Evolutionary conservation across 2,329 filamentous ascomycete species (phyloP), one percentile per base, ranked within the genome.

Genomic region (Mollisia scopiformis): DNA sequence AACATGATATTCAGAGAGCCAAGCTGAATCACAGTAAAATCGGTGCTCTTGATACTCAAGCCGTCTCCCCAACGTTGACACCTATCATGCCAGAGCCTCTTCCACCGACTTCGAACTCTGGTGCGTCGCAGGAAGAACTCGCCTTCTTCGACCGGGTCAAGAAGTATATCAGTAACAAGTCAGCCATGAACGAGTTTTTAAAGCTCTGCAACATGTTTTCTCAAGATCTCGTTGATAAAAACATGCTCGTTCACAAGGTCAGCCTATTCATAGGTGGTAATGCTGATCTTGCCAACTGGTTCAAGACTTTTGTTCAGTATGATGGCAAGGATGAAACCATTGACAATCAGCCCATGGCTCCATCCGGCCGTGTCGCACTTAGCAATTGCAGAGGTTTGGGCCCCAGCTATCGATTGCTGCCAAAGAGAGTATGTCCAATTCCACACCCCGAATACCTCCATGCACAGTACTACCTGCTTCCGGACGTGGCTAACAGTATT

Each of bases 191-290:
- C 69, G 95, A 99, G 75, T 99, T 99, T 76, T 78, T 99, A 66
- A 99, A 99, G 79, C 86, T 99, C 6, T 95, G 94, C 80, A 99
- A 98, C 69, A 83, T 99, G 30, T 99, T 92, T 78, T 95, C 91
- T 23, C 91, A 96, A 70, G 93, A 96, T 68, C 84, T 99, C 54
- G 96, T 99, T 63, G 92, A 96, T 71, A 89, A 89, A 59, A 88
- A 91, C 62, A 87, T 92, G 2, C 80, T 99, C 14, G 86, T 95
- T 27, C 88, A 92, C 73, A 91, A 95, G 73, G 92, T 92, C 2
- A 87, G 88, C 57, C 84, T 87, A 5, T 99, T 97, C 73, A 93
- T 99, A 62, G 92, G 93, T 14, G 88, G 88, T 37, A 97, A 95
- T 70, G 84, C 88, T 0, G 96, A 99, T 68, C 81, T 99, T n/a